These are phyloP conservation scores for Stropharia rugosoannulata DNA, from an alignment of 768 basidiomycete genomes.

Conservation along the genomic window DNA sequence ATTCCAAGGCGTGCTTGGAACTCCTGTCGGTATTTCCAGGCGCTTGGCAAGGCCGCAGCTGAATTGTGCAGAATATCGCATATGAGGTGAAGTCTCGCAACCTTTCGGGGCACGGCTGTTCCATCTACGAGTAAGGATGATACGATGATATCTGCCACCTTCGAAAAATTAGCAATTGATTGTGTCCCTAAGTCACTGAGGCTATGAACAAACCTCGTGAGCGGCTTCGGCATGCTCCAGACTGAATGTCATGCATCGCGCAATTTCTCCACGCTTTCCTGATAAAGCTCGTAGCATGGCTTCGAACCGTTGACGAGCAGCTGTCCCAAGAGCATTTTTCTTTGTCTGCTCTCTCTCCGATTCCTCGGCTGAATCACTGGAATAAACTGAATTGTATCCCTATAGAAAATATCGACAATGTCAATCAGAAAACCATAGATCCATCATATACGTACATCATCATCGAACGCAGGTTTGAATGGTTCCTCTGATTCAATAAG, in stretches of 20 bases:
- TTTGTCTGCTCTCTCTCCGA: slow-evolving; percentile 82
- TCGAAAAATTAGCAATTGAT: not conserved
- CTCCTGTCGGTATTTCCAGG: slow-evolving; percentile 96
- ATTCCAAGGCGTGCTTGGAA: slow-evolving; percentile 90
- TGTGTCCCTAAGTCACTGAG: not conserved
- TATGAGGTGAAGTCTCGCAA: slow-evolving; percentile 91
- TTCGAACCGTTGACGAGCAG: slow-evolving; percentile 85
- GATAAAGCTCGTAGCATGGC: slow-evolving; percentile 85
- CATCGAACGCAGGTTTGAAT: slow-evolving; percentile 73
- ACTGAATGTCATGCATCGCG: slow-evolving; percentile 96
- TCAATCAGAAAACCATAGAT: not conserved
- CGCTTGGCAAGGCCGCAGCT: slow-evolving; percentile 88
- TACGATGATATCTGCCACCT: slow-evolving; percentile 92
- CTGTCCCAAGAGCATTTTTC: slow-evolving; percentile 74
- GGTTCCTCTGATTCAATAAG: slow-evolving; percentile 57
- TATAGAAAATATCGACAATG: slow-evolving; percentile 24
- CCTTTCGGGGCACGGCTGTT: slow-evolving; percentile 97
- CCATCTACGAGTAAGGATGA: slow-evolving; percentile 84
- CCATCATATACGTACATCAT: slow-evolving; percentile 51
- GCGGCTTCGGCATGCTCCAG: slow-evolving; percentile 96
- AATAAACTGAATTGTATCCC: slow-evolving; percentile 88
- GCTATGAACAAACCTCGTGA: slow-evolving; percentile 62
- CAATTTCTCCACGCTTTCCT: slow-evolving; percentile 87
- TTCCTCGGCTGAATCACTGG: slow-evolving; percentile 93
- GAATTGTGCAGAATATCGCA: slow-evolving; percentile 99